Percentiles rank a stretch among this genome's conserved stretches.
These are phyloP conservation scores for Talaromyces borbonicus DNA, from an alignment of 495 filamentous ascomycete species.

Conservation along the genomic window DNA sequence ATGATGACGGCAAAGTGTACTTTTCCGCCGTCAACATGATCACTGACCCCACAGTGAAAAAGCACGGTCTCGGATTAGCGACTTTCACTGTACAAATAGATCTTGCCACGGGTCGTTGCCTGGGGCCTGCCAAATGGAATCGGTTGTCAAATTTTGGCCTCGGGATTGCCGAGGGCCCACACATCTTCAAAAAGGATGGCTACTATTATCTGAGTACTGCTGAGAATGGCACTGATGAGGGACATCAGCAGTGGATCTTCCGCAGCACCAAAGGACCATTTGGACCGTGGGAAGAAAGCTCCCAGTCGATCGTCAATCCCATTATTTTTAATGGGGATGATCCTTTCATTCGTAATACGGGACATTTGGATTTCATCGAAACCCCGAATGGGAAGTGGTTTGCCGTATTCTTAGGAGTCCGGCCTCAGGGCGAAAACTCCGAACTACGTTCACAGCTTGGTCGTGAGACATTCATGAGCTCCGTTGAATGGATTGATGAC, in stretches of 20 bases:
- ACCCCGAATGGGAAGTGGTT: conserved; percentile 35
- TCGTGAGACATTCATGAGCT: conserved; percentile 45
- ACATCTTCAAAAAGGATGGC: conserved; percentile 50
- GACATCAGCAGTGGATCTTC: conserved; percentile 27
- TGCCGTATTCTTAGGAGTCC: conserved; percentile 34
- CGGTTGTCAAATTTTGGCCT: conserved; percentile 37
- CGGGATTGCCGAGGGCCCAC: conserved; percentile 46
- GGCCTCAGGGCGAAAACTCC: conserved; percentile 14
- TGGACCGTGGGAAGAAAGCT: neutral
- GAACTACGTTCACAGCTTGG: conserved; percentile 15
- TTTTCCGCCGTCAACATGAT: conserved; percentile 30
- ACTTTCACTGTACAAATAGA: conserved; percentile 20
- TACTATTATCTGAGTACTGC: conserved; percentile 57
- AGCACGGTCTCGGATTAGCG: conserved; percentile 10
- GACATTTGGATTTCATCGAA: conserved; percentile 37
- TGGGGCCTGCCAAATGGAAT: neutral
- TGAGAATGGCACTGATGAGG: conserved; percentile 46
- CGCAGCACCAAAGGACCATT: conserved; percentile 15
- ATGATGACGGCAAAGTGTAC: conserved; percentile 29
- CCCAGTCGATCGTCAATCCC: conserved; percentile 23
- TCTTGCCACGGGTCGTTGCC: conserved; percentile 25
- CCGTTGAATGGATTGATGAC: conserved; percentile 36
- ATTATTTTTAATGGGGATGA: conserved; percentile 26
- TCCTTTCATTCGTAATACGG: conserved; percentile 31
- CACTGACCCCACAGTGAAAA: conserved; percentile 13